These are phyloP conservation scores for Claviceps pazoutovae DNA, from an alignment of 2,329 filamentous ascomycete species.

Conservation along the genomic window DNA sequence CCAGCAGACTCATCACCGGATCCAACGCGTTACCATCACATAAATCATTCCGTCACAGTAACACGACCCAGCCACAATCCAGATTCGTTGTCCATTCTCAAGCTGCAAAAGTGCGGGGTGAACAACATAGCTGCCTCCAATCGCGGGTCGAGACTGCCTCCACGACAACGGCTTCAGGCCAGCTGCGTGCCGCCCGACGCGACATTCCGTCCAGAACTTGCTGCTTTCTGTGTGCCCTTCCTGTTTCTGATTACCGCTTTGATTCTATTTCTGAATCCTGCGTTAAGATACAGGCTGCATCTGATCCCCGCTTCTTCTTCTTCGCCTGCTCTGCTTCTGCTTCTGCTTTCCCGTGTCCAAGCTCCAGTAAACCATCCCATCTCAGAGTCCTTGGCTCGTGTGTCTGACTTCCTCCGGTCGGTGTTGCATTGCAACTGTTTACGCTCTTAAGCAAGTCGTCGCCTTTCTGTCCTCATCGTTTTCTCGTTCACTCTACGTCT, in stretches of 20 bases:
- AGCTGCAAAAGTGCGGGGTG: constrained; percentile 13
- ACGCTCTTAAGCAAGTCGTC: no score
- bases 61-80: background rate
- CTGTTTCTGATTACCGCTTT: constrained; percentile 1
- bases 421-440: no score
- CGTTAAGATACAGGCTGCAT: background rate
- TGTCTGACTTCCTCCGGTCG: no score
- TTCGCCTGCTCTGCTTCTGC: background rate
- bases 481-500: background rate
- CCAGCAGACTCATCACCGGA: no score
- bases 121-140: constrained; percentile 13
- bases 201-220: background rate
- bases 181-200: background rate
- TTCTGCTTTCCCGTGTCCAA: no score
- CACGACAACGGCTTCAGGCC: constrained; percentile 9
- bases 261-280: background rate
- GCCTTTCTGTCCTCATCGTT: background rate
- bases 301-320: background rate
- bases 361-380: no score
- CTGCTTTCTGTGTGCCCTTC: background rate
- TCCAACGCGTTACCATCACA: no score
- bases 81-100: background rate
- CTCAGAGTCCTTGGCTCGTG: no score
- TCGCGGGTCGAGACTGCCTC: constrained; percentile 17
- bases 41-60: constrained; percentile 4